A percentile compares a stretch with the other conserved stretches of the same genome.
Evolutionary conservation across 257 asterid genomes (phyloP).

Genomic region (Sherardia arvensis): DNA sequence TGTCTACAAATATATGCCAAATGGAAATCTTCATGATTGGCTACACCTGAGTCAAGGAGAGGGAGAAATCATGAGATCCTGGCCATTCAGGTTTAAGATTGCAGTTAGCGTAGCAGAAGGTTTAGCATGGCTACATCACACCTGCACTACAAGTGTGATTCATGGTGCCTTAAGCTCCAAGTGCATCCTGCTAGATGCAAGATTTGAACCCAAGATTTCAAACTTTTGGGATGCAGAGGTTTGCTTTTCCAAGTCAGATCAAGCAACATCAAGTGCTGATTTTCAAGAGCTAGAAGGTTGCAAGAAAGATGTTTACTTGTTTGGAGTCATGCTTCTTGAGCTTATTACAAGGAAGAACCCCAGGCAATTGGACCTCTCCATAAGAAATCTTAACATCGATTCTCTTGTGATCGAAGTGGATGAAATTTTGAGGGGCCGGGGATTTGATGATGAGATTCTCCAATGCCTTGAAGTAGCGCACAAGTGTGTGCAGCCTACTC

Average conservation of each 20-base stretch:
- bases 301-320: neutral
- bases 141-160: neutral
- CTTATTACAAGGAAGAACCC: neutral
- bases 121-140: neutral
- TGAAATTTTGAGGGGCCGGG: neutral
- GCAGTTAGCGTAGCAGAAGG: neutral
- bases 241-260: constrained; percentile 2
- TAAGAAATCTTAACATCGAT: neutral
- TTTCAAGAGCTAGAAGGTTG: neutral
- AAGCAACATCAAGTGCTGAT: neutral
- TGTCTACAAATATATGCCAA: constrained; percentile 21
- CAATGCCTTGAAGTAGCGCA: constrained; percentile 14
- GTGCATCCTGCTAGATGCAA: constrained; percentile 17
- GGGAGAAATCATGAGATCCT: neutral
- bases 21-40: neutral
- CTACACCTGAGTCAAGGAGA: neutral
- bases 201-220: constrained; percentile 18
- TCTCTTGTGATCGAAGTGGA: too few species aligned
- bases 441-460: constrained; percentile 5
- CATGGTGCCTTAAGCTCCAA: constrained; percentile 12
- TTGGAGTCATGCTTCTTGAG: neutral
- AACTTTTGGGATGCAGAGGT: constrained; percentile 18
- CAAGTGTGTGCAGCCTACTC: too few species aligned
- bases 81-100: neutral
- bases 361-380: neutral